Evolutionary conservation across 306 rosid genomes (phyloP).

Genomic region (Citrullus colocynthis): DNA sequence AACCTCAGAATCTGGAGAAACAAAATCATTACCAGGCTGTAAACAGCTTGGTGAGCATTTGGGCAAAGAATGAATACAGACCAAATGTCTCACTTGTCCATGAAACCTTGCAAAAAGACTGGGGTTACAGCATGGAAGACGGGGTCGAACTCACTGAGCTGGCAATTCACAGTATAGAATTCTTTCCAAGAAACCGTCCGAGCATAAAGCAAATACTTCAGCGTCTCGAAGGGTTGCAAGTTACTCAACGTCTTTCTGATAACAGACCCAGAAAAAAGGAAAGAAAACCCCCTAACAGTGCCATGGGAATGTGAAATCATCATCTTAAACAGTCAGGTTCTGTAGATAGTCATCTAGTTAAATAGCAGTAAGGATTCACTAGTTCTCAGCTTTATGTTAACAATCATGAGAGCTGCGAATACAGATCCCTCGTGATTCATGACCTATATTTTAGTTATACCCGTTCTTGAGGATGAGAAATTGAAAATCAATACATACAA

Average conservation of each 20-base stretch:
- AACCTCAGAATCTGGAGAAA: conserved; percentile 8
- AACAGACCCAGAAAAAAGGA: conserved; percentile 21
- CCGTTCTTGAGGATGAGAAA: neutral
- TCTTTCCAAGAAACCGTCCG: conserved; percentile 25
- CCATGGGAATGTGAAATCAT: neutral
- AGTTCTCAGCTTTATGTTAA: neutral
- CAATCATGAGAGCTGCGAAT: neutral
- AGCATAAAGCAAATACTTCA: conserved; percentile 10
- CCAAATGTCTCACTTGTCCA: conserved; percentile 46
- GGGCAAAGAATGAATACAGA: conserved; percentile 51
- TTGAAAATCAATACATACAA: no score
- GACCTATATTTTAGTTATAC: neutral
- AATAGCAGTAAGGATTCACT: neutral
- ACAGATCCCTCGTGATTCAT: neutral
- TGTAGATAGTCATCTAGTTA: neutral
- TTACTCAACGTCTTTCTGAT: conserved; percentile 17
- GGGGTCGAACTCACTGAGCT: conserved; percentile 31
- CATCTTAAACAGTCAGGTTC: neutral
- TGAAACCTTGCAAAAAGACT: conserved; percentile 31
- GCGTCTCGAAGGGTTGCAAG: conserved; percentile 14
- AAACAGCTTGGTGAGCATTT: conserved; percentile 26
- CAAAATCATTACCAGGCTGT: neutral
- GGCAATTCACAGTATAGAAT: conserved; percentile 33
- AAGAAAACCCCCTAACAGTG: conserved; percentile 7
- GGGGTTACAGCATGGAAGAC: conserved; percentile 36